Evolutionary conservation across 805 yeast genomes (phyloP), one percentile per base, ranked within the genome.

Genomic region (Metschnikowia anglica): DNA sequence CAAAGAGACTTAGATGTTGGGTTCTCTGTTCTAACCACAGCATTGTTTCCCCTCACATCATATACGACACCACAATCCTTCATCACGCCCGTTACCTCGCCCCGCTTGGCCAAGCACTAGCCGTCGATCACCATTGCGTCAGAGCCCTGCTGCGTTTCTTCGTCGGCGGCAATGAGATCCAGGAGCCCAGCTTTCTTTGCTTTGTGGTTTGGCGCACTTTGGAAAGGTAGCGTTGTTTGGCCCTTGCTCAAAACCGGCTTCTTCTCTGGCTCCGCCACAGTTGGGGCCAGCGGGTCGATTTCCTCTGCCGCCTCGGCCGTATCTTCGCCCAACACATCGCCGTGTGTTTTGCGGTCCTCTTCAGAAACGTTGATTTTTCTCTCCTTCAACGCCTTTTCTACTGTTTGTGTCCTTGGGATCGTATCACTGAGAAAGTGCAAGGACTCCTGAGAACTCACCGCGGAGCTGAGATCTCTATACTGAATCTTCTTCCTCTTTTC

Each of bases 391-490:
- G 82, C 65, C 15, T 73, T 74, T 12, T 73, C 72, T 19, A 81
- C 57, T 3, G 77, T 72, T 17, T 68, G 72, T 0, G 83, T 76
- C 52, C 75, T 76, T 2, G 93, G 95, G 6, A 85, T 83, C 2
- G 87, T 68, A 44, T 81, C 85, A 31, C 75, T 66, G 46, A 87
- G 66, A 58, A 87, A 86, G 26, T 74, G 65, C 39, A 87, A 68
- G 27, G 81, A 74, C 35, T 82, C 88, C 47, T 74, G 77, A 39
- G 70, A 66, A 18, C 70, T 54, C 3, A 83, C 88, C 1, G 84
- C 88, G 31, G 69, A 66, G 27, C 88, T 77, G 56, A 85, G 77
- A 59, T 86, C 95, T 37, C 75, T 72, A 60, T 87, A 87, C 42
- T 71, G 74, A n/a, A 87, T 64, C 51, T 81, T 83, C 67, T 83